Percentiles rank a stretch among this genome's conserved stretches.
phyloP scores from a whole-genome alignment of 2,329 filamentous ascomycete species.

The Diaporthe citri region DNA sequence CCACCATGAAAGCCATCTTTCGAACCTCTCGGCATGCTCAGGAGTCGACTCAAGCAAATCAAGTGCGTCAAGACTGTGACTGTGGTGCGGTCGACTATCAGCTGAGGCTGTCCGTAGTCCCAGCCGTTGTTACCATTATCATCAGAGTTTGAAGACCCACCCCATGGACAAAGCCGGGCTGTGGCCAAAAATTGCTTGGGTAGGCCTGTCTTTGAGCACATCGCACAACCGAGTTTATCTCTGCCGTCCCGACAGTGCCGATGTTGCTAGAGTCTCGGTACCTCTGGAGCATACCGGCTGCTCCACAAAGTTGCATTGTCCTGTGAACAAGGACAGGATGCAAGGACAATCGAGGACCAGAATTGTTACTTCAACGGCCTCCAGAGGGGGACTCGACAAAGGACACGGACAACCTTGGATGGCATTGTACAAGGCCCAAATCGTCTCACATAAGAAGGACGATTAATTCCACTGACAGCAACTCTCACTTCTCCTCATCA shows the following conservation, averaged over 20 bases:
- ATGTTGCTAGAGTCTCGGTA: not conserved
- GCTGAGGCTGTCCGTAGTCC: not conserved
- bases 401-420: not conserved
- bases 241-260: not conserved
- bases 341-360: not conserved
- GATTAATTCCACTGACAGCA: not conserved
- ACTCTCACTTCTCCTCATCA: not conserved
- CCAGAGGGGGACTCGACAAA: not conserved
- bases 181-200: not conserved
- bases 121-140: not conserved
- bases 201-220: not conserved
- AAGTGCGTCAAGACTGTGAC: not conserved
- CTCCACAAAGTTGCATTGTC: constrained; percentile 1
- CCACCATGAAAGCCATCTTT: not conserved
- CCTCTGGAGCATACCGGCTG: not conserved
- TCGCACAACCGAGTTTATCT: not conserved
- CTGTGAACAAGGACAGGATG: not conserved
- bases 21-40: not conserved
- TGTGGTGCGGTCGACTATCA: not conserved
- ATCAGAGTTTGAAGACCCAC: not conserved
- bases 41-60: not conserved
- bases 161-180: not conserved
- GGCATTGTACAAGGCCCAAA: not conserved
- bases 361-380: not conserved
- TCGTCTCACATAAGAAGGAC: not conserved